Evolutionary conservation across 352 stramenopile genomes (phyloP), one percentile per base, ranked within the genome.

Genomic region (Phytophthora rubi): DNA sequence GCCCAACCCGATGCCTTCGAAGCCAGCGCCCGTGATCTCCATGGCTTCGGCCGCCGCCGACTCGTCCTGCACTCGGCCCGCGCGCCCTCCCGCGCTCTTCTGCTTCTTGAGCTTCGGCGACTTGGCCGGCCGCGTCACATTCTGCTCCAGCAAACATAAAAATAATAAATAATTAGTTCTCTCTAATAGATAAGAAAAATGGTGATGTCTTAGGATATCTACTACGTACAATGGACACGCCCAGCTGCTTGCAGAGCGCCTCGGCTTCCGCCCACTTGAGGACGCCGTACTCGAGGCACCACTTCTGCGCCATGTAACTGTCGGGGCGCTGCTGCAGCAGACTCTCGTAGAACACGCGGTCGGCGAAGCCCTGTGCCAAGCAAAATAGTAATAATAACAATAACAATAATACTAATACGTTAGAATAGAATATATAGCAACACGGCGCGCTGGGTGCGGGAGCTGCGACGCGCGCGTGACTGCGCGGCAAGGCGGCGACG

Each of bases 281-380:
- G 48, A 97, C 86, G 60, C 90, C 90, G 68, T 96, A 92, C 75
- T 97, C 90, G 21, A 97, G 81, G 62, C 90, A 97, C 90, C 90
- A 97, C 67, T 97, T 97, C 68, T 88, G 80, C 15, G 86, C 90
- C 88, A 97, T 97, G 72, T 76, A 85, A 59, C 88, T 96, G 49
- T 92, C 70, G 0, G 90, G 89, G 13, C 87, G 85, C 76, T 97
- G 90, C 56, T 93, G 84, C 61, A 95, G 71, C 64, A 97, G 63
- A 66, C 89, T 96, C 79, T 97, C 90, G 69, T 97, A 97, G 73
- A 97, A 97, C 13, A 97, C 90, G 59, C 90, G 87, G 54, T 97
- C 90, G 35, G 89, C 89, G 71, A 91, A 94, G 57, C 89, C 90
- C 82, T 96, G 75, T 10, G 6, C 28, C 3, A 62, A 15, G 47